Conservation (phyloP, 2,329 filamentous ascomycete genomes). For the Diaporthe nobilis region DNA sequence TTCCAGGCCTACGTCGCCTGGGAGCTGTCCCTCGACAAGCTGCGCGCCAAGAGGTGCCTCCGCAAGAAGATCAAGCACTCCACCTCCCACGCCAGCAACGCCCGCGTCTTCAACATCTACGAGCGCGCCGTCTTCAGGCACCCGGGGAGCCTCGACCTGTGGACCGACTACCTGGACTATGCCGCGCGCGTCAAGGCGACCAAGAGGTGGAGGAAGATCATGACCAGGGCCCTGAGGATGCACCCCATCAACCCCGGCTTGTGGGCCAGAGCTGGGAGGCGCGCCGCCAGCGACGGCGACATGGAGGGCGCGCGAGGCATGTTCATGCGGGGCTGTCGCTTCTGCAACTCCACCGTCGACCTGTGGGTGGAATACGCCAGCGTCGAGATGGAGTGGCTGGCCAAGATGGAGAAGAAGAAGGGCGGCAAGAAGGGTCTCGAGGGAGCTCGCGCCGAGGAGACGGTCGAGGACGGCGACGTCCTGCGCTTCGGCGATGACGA, state of each 20-base stretch:
- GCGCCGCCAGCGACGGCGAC: slow-evolving; percentile 84
- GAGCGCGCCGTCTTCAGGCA: slow-evolving; percentile 89
- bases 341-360: slow-evolving; percentile 81
- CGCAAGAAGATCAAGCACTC: slow-evolving; percentile 82
- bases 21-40: slow-evolving; percentile 78
- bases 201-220: slow-evolving; percentile 75
- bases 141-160: slow-evolving; percentile 83
- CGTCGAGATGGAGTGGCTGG: slow-evolving; percentile 93
- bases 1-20: slow-evolving; percentile 87
- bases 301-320: slow-evolving; percentile 87
- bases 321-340: slow-evolving; percentile 91
- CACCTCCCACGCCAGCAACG: slow-evolving; percentile 79
- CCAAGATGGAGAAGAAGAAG: slow-evolving; percentile 82
- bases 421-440: slow-evolving; percentile 60
- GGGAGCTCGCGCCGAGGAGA: slow-evolving; percentile 48
- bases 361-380: slow-evolving; percentile 93
- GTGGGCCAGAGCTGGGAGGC: slow-evolving; percentile 88
- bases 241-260: slow-evolving; percentile 87
- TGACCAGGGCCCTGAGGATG: slow-evolving; percentile 82
- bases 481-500: slow-evolving; percentile 64
- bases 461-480: slow-evolving; percentile 60
- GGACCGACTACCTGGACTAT: slow-evolving; percentile 92
- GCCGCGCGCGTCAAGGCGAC: slow-evolving; percentile 77
- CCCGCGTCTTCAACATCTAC: slow-evolving; percentile 89
- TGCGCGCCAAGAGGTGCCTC: slow-evolving; percentile 86